phyloP scores from a whole-genome alignment of 2,329 filamentous ascomycete genomes.

The Mycosphaerelloides madeirae region DNA sequence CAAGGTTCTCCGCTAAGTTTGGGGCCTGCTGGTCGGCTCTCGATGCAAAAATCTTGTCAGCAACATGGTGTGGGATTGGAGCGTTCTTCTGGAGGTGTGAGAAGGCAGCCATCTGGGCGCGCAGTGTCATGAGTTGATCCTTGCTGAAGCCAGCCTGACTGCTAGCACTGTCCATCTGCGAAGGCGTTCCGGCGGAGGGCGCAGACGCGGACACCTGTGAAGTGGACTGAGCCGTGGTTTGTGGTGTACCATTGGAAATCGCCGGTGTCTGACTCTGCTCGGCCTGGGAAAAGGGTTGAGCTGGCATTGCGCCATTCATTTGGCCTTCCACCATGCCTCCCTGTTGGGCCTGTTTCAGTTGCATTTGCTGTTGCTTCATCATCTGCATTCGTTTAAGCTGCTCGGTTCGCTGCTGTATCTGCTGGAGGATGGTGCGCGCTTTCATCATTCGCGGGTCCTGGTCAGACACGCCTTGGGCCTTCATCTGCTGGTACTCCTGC shows the following conservation, averaged over 20 bases:
- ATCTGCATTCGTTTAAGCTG: slow-evolving; percentile 48
- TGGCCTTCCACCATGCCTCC: slow-evolving; percentile 35
- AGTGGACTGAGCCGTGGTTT: slow-evolving; percentile 8
- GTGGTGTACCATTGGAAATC: slow-evolving; percentile 16
- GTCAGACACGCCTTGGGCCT: slow-evolving; percentile 71
- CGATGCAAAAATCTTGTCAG: slow-evolving; percentile 76
- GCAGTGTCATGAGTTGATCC: slow-evolving; percentile 72
- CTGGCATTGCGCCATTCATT: slow-evolving; percentile 47
- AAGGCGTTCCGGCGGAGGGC: slow-evolving; percentile 15
- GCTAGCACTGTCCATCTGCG: slow-evolving; percentile 15
- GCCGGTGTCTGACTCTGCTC: slow-evolving; percentile 15
- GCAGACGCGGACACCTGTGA: slow-evolving; percentile 19
- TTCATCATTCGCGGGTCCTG: slow-evolving; percentile 86
- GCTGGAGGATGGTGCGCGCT: slow-evolving; percentile 67
- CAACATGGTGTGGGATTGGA: slow-evolving; percentile 70
- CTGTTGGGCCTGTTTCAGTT: slow-evolving; percentile 45
- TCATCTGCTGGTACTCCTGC: slow-evolving; percentile 87
- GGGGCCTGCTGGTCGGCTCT: slow-evolving; percentile 54
- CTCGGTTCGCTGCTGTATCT: slow-evolving; percentile 53
- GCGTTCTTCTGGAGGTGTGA: slow-evolving; percentile 84
- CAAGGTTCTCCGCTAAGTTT: slow-evolving; percentile 37
- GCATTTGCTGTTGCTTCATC: slow-evolving; percentile 29
- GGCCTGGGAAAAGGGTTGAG: slow-evolving; percentile 27
- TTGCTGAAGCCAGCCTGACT: slow-evolving; percentile 51
- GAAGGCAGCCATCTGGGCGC: slow-evolving; percentile 86